Evolutionary conservation across 148 eudicot genomes (phyloP), one percentile per base, ranked within the genome.

Genomic region (Arbutus unedo): DNA sequence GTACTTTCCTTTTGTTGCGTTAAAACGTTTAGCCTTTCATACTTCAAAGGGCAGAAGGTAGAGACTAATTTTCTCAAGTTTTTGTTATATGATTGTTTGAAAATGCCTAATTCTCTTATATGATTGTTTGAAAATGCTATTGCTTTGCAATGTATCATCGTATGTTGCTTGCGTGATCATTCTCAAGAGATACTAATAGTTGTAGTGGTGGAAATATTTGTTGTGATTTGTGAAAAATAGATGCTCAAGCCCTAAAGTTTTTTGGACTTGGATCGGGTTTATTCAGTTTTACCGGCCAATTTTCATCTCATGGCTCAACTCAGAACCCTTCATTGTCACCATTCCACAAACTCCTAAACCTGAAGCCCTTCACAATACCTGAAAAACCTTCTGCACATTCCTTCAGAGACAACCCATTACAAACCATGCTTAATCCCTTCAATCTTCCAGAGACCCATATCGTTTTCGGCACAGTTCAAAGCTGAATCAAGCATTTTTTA

Each of bases 401-500:
- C n/a, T n/a, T n/a, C n/a, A n/a, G n/a, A n/a, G n/a, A 10, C 74
- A 67, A 19, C 85, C 73, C 60, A 71, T 5, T 78, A 8, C 21
- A 51, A 77, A 48, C 48, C 53, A 43, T 67, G 48, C 31, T 66
- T 7, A 25, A 74, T 38, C 78, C 57, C 81, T 51, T 79, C 79
- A 73, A 50, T 79, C 53, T 76, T n/a, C n/a, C n/a, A n/a, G n/a
- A n/a, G n/a, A n/a, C n/a, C n/a, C n/a, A n/a, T n/a, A n/a, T n/a
- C n/a, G n/a, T n/a, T n/a, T 85, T 85, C 76, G 2, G 76, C 89
- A 38, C 85, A 71, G 62, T 59, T 49, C 43, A 78, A 48, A 31
- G 49, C 83, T 19, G 51, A 84, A 43, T 64, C 76, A 18, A 67
- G 4, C 21, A 3, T 75, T 60, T 45, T 55, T 43, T 53, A 9